phyloP scores from a whole-genome alignment of 179 eudicot species.

The Beta lomatogona region DNA sequence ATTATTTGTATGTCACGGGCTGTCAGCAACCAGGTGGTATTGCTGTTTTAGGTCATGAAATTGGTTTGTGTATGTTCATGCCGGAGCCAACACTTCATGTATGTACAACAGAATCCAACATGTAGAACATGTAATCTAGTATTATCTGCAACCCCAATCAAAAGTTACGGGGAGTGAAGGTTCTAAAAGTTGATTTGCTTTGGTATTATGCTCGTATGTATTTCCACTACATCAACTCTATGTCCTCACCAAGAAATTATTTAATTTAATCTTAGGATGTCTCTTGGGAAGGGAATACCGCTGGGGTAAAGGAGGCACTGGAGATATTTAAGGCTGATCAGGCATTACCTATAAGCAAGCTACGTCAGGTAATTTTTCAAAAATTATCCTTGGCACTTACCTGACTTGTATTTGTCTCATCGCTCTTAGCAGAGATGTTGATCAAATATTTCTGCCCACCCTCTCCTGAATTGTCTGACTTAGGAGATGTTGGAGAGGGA shows the following conservation, averaged over 20 bases:
- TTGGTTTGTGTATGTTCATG: slow-evolving; percentile 98
- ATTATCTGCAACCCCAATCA: neutral
- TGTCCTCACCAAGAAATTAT: slow-evolving; percentile 2
- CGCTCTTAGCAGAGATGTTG: neutral
- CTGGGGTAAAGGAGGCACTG: slow-evolving; percentile 82
- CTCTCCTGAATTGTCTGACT: neutral
- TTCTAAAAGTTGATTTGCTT: neutral
- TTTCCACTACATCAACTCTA: neutral
- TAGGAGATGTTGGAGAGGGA: neutral
- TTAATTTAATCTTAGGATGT: slow-evolving; percentile 52
- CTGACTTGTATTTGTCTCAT: neutral
- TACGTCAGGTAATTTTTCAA: slow-evolving; percentile 45
- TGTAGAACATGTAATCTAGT: slow-evolving; percentile 11
- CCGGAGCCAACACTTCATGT: slow-evolving; percentile 73
- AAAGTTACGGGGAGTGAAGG: neutral
- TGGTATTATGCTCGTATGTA: neutral
- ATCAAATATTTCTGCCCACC: neutral
- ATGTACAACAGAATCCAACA: slow-evolving; percentile 27
- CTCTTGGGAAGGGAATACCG: slow-evolving; percentile 84
- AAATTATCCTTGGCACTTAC: slow-evolving; percentile 4
- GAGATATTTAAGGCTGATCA: slow-evolving; percentile 75
- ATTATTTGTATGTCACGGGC: slow-evolving; percentile 80
- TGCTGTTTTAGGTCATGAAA: slow-evolving; percentile 80
- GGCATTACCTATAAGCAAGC: slow-evolving; percentile 66
- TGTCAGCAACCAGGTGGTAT: slow-evolving; percentile 94